Evolutionary conservation across 1,139 yeast species (phyloP).

Genomic region (Magnusiomyces suaveolens): DNA sequence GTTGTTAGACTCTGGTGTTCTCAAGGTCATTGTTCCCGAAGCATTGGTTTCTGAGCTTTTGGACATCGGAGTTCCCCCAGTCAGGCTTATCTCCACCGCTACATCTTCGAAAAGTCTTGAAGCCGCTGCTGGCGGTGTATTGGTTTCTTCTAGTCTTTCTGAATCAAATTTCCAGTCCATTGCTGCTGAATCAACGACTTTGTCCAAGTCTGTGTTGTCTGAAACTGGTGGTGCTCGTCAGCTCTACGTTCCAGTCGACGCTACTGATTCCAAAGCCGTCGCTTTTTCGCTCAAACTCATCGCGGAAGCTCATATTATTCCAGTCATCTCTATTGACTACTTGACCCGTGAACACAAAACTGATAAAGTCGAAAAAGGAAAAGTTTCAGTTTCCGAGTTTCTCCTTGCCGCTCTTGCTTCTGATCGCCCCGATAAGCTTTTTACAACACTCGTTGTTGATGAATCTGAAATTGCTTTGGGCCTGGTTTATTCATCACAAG

Average conservation of each 20-base stretch:
- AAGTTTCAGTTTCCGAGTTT: constrained; percentile 42
- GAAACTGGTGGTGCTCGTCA: constrained; percentile 38
- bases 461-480: constrained; percentile 62
- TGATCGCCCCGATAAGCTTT: constrained; percentile 82
- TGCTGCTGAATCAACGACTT: constrained; percentile 6
- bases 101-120: constrained; percentile 18
- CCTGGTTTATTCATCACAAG: constrained; percentile 78
- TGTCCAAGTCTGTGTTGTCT: constrained; percentile 21
- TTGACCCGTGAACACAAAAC: constrained; percentile 38
- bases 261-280: constrained; percentile 19
- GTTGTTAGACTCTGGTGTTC: constrained; percentile 60
- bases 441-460: constrained; percentile 76
- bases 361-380: constrained; percentile 11
- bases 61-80: constrained; percentile 50
- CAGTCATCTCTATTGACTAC: constrained; percentile 37
- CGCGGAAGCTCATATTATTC: constrained; percentile 37
- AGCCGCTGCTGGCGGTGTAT: constrained; percentile 23
- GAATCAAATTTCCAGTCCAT: background rate
- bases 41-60: constrained; percentile 32
- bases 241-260: constrained; percentile 32
- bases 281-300: constrained; percentile 24
- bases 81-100: constrained; percentile 39
- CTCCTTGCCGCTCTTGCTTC: constrained; percentile 52
- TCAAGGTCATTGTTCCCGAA: constrained; percentile 40
- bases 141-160: constrained; percentile 17